Base-by-base conservation (phyloP, 2,329 filamentous ascomycete genomes). In the Fusarium nisikadoi region DNA sequence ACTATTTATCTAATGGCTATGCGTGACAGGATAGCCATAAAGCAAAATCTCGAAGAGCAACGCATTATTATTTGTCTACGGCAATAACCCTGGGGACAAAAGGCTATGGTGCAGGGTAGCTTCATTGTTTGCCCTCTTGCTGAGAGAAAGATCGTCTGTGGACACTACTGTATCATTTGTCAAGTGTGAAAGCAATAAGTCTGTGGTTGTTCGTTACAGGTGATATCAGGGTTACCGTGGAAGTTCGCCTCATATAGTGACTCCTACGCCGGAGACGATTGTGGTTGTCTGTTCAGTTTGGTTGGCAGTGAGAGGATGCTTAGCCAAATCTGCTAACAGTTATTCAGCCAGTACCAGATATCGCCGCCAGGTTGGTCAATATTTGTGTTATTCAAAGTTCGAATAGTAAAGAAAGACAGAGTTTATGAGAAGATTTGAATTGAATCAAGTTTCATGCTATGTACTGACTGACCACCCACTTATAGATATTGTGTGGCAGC, bases 191-290 rank as follows among this genome's bases (percentile, higher is more conserved):
- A 11, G 17, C 4, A 38, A 20, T 3, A 12, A 14, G 8, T 8
- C 1, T 4, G 8, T 36, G 9, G 16, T 16, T 8, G 6, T 3
- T 52, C 17, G 1, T 12, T 5, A 7, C 17, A 31, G 6, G 17
- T 6, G 19, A 3, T 14, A 20, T 20, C 33, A 27, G 3, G 2
- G 7, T 2, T 25, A 3, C 6, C 20, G 2, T 19, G 1, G 6
- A 19, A 31, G 16, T 23, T 33, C 3, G 11, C 29, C 8, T 23
- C 1, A 23, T 6, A 17, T 16, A 13, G 6, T 3, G 16, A 31
- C 12, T 13, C 7, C 6, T 10, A 13, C 6, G 11, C 2, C 16
- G 0, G 16, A 23, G 20, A 23, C 14, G 3, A 14, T 11, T 11
- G 17, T 27, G 12, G 12, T 20, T 6, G 7, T 6, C 16, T 19